Base-by-base conservation (phyloP, 805 yeast genomes). In the Myxozyma kluyveri region DNA sequence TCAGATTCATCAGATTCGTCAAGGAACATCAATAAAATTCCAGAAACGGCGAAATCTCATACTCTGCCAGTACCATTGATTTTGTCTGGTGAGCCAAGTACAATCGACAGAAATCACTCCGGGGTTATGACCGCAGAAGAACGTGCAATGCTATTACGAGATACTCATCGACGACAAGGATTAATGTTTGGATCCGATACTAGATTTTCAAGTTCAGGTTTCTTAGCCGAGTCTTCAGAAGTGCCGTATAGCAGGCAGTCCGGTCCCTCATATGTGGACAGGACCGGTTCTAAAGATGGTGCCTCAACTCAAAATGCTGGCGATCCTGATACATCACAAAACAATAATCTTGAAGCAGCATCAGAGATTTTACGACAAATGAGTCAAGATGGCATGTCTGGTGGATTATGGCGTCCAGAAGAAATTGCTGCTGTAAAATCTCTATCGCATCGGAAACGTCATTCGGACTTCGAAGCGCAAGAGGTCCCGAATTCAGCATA, bases 151-250 rank as follows among this genome's bases (percentile, higher is more conserved):
- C 32, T 54, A 21, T 51, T 54, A 12, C 53, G 60, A 4, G 49
- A 48, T n/a, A 51, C 46, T 10, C 49, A 52, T n/a, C 24, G 60
- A 7, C 51, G 45, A 23, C 57, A 52, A 26, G 57, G 54, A 14
- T 47, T 56, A 12, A 57, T 57, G 6, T 56, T 44, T 29, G 60
- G 60, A 5, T 53, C 60, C 4, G 60, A 56, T 23, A 57, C 60
- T 21, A 39, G 51, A 17, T 56, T 56, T 36, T 42, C 47, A 18
- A 45, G 26, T 4, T 18, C 50, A 12, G 58, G 59, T 5, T 56
- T 56, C 37, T 14, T 29, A 9, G 33, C 33, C 33, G 33, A 29
- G 12, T 29, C 14, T 14, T 29, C 33, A 9, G n/a, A n/a, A n/a
- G n/a, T n/a, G n/a, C n/a, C n/a, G n/a, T n/a, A n/a, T n/a, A n/a